Evolutionary conservation across 1,284 basidiomycete species (phyloP), one percentile per base, ranked within the genome.

Genomic region (Hypsizygus ulmarius): DNA sequence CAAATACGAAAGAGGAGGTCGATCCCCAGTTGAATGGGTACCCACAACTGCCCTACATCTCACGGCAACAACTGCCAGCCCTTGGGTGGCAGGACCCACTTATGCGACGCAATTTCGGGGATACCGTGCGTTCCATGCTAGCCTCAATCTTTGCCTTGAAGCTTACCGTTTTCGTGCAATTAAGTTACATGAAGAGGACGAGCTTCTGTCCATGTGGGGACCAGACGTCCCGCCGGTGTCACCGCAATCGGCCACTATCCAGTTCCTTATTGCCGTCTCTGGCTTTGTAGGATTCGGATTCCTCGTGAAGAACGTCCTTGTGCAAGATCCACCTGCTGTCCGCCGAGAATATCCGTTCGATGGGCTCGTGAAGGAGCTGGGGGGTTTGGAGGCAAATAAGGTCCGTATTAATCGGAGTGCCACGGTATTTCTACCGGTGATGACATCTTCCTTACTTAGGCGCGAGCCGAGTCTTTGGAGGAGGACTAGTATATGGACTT

Each of bases 111-210:
- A 93, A 95, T 68, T 88, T 85, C 70, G 89, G 87, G 42, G 92
- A 95, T 60, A 74, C 85, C 15, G 92, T 93, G 60, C 35, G 66
- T 60, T 38, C 39, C 27, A 4, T 27, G 50, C 39, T 49, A 10
- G 33, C 15, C 9, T 34, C 28, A 39, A 32, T 12, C 10, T 28
- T 34, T 33, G 15, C 11, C 15, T 35, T 37, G 43, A 53, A 52
- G 50, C 65, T 49, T 50, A 42, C 36, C 48, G 43, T 50, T 36
- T 42, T 35, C 33, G 42, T 34, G 38, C 47, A 49, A 39, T 60
- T n/a, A n/a, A 93, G 90, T 65, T 93, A 29, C 90, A 92, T 57
- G 89, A 92, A 67, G 78, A 83, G 61, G 89, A 93, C 57, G 92
- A 95, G 61, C 72, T 87, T 16, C 70, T 88, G 52, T 87, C 86